Base-by-base conservation (phyloP, 2,329 filamentous ascomycete species). In the Paracorniculantispora psalliotae region DNA sequence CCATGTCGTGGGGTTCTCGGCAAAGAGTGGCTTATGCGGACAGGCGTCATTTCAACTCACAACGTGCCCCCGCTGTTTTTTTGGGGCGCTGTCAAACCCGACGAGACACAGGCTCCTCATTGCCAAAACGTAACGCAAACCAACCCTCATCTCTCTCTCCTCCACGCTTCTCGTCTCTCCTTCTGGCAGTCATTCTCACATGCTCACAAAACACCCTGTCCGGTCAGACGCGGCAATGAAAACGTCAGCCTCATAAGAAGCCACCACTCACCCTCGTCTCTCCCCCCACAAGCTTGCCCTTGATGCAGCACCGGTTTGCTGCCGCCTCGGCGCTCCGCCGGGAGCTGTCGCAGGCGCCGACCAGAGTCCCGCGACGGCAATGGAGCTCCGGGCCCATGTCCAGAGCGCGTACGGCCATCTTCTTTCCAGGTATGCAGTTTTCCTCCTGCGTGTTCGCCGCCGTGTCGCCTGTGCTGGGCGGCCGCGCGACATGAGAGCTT, bases 371-470 rank as follows among this genome's bases (percentile, higher is more conserved):
- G 44, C 63, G 61, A 64, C 64, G 61, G 35, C 46, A 57, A 65
- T 66, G 64, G 65, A 66, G 64, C 57, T 77, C 76, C 37, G 69
- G 69, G 21, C 63, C 68, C 61, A 63, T 67, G 23, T 66, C 67
- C 49, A 68, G 77, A 63, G 77, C 79, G 28, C 73, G 77, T 67
- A 85, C 82, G 58, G 82, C 82, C 61, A 78, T 85, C 57, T 85
- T 85, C 77, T 85, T 85, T 62, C 82, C 82, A 61, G 81, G 81
- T 83, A 63, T 33, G 57, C 33, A 48, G 21, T 17, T 37, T 6
- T 63, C 28, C 63, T 57, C 30, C 21, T 28, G 10, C 26, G 39
- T 25, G 26, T 46, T 15, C 10, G 28, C 12, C 44, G 12, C n/a
- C 21, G 4, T 44, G 37, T 39, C n/a, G 33, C 13, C 39, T n/a